These are phyloP conservation scores for Puccinia coronata DNA, from an alignment of 1,284 basidiomycete genomes.

Conservation along the genomic window DNA sequence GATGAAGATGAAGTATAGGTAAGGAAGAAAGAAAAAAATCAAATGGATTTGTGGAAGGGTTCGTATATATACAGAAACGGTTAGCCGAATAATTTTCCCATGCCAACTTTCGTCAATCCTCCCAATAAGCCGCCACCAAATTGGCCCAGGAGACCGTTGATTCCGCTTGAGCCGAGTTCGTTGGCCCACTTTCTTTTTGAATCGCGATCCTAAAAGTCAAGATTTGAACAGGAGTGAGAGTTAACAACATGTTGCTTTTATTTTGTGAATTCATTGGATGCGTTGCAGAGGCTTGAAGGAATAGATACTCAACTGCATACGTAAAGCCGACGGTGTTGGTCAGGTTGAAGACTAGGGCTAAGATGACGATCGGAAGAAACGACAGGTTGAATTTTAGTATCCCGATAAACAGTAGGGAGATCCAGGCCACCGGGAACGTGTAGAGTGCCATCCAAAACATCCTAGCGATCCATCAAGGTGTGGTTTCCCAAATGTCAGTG, in stretches of 20 bases:
- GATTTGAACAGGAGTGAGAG: neutral
- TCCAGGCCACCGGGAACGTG: conserved; percentile 83
- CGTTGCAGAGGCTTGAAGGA: neutral
- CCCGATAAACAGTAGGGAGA: conserved; percentile 79
- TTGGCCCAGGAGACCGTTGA: conserved; percentile 11
- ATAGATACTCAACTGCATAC: conserved; percentile 63
- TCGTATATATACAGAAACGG: neutral
- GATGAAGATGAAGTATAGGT: neutral
- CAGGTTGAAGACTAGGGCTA: conserved; percentile 86
- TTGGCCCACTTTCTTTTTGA: conserved; percentile 41
- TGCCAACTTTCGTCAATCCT: conserved; percentile 34
- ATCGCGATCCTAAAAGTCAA: conserved; percentile 38
- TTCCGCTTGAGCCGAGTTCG: conserved; percentile 14
- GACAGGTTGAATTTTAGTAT: conserved; percentile 81
- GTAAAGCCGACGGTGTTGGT: conserved; percentile 91
- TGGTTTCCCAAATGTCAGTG: neutral
- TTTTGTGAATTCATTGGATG: too few species aligned
- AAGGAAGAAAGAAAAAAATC: neutral
- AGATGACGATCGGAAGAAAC: conserved; percentile 80
- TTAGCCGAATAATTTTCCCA: conserved; percentile 42
- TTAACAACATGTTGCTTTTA: too few species aligned
- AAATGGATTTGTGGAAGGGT: neutral
- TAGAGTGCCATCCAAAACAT: conserved; percentile 94
- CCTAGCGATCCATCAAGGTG: conserved; percentile 61
- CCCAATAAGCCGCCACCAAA: conserved; percentile 31